Evolutionary conservation across 768 basidiomycete genomes (phyloP).

Genomic region (Trametes maxima): DNA sequence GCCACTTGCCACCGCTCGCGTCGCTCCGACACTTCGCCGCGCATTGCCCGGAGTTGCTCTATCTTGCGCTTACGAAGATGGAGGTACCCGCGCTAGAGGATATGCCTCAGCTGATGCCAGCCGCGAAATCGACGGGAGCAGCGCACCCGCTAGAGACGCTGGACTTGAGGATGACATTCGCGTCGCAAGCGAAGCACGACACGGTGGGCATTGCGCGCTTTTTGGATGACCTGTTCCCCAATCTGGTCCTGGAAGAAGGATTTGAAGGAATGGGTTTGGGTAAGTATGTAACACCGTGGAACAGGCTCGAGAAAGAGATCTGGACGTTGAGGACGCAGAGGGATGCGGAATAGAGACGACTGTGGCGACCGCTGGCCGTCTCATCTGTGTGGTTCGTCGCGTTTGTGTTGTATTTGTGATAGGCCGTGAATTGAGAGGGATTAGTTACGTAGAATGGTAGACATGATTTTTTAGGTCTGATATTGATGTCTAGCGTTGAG

Average conservation of each 20-base stretch:
- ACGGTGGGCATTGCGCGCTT: constrained; percentile 5
- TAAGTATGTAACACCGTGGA: neutral
- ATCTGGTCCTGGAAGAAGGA: constrained; percentile 1
- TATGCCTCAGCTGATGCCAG: neutral
- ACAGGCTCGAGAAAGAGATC: constrained; percentile 1
- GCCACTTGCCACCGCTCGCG: neutral
- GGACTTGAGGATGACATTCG: constrained; percentile 8
- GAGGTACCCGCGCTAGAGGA: neutral
- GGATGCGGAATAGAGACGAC: neutral
- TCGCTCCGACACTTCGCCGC: constrained; percentile 10
- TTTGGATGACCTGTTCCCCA: constrained; percentile 13
- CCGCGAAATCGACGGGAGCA: neutral
- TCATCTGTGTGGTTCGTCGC: too few species aligned
- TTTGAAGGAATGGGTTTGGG: neutral
- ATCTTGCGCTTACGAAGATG: constrained; percentile 7
- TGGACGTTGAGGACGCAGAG: neutral
- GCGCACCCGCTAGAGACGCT: constrained; percentile 5
- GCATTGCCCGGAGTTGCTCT: constrained; percentile 13
- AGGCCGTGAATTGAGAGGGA: too few species aligned
- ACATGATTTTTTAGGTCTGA: too few species aligned
- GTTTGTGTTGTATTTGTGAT: too few species aligned
- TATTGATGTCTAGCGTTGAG: too few species aligned
- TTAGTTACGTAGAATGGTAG: too few species aligned
- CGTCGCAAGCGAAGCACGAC: neutral
- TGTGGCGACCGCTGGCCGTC: too few species aligned